Percentiles rank a stretch among this genome's conserved stretches.
Conservation (phyloP, 768 basidiomycete genomes). For the Mycena indigotica region DNA sequence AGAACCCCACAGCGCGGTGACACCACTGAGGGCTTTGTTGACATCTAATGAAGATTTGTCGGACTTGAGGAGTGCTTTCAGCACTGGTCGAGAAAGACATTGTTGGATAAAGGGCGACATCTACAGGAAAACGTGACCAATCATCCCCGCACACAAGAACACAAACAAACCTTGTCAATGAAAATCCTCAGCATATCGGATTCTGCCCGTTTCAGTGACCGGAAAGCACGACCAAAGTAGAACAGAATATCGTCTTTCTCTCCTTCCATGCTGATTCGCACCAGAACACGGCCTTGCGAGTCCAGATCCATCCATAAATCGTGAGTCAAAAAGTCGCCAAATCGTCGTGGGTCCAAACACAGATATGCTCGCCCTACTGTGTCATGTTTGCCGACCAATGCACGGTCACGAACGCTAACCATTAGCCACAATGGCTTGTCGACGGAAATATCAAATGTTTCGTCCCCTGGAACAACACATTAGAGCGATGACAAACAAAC, state of each 20-base stretch:
- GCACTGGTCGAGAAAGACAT: conserved; percentile 72
- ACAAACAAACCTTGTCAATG: conserved; percentile 82
- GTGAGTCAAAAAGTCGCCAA: conserved; percentile 85
- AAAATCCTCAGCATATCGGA: conserved; percentile 95
- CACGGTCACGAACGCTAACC: conserved; percentile 91
- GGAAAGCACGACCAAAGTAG: conserved; percentile 95
- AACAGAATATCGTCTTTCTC: conserved; percentile 98
- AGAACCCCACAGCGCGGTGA: conserved; percentile 81
- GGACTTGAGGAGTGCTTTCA: conserved; percentile 78
- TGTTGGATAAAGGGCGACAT: conserved; percentile 94
- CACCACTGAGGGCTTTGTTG: conserved; percentile 83
- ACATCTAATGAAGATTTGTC: conserved; percentile 57
- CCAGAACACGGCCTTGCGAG: conserved; percentile 77
- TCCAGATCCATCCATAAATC: conserved; percentile 94
- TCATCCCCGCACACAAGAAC: neutral
- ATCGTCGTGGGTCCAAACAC: conserved; percentile 86
- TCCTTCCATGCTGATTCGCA: conserved; percentile 96
- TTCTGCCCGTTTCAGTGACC: conserved; percentile 89
- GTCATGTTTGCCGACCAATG: conserved; percentile 90
- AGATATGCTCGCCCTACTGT: conserved; percentile 90
- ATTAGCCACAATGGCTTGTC: conserved; percentile 96
- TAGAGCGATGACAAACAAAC: conserved; percentile 16
- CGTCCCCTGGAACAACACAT: conserved; percentile 70
- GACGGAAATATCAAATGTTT: conserved; percentile 93
- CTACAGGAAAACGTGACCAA: conserved; percentile 41